Evolutionary conservation across 371 early-diverging fungal genomes (phyloP), one percentile per base, ranked within the genome.

Genomic region (Mucor velutinosus): DNA sequence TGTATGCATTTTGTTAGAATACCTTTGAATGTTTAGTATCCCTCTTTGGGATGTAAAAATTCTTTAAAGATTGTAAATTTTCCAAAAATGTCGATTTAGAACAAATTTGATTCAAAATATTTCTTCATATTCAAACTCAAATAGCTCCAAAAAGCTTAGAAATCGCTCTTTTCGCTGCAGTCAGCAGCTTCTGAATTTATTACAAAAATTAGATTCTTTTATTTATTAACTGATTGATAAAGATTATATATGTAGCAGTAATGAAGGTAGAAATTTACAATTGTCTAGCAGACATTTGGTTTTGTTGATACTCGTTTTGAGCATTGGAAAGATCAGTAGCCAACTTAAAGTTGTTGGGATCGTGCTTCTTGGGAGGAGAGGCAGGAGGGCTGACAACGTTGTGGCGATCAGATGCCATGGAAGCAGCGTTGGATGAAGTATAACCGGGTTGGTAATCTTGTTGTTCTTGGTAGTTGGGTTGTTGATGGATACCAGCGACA

Each of bases 321-420:
- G 68, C 58, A 14, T 68, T 45, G 15, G 62, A 19, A 14, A 58
- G 29, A 37, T 68, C 63, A 33, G 43, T 45, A 37, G 68, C 68
- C 23, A 63, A 62, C n/a, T 62, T 68, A 15, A 43, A 67, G n/a
- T 66, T 41, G 25, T 15, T 29, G 6, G 65, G 21, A 60, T 27
- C 30, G 17, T 29, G 33, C 12, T 62, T n/a, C n/a, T 56, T 60
- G 21, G 61, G 58, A 55, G 70, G 70, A 32, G 65, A 69, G 21
- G 70, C 65, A 56, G 70, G 70, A 23, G 65, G 64, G 21, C 27
- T 56, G 53, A 61, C 53, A 35, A 25, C 39, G 35, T 64, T 19
- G n/a, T 56, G 53, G 11, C 69, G 64, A 17, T 37, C 55, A 4
- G 70, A 60, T 0, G 7, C 45, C 7, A 56, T 14, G 25, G 56